Percentiles rank a stretch among this genome's conserved stretches.
These are phyloP conservation scores for Rhododendron henanense DNA, from an alignment of 148 eudicot genomes.

Conservation along the genomic window DNA sequence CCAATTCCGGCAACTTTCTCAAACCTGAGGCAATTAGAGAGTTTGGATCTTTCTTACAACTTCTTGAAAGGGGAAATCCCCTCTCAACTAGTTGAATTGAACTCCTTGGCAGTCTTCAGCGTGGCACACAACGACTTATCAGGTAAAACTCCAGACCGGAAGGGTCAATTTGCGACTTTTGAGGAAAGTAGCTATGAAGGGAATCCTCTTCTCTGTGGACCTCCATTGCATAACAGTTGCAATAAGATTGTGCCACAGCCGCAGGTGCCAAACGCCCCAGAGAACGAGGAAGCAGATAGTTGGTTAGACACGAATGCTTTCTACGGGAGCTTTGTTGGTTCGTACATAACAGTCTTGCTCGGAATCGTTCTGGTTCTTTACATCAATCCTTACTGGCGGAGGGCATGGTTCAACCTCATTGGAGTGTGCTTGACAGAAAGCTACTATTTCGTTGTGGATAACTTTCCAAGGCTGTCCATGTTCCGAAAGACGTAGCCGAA, in stretches of 20 bases:
- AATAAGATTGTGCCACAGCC: neutral
- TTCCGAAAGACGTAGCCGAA: too few relatives aligned
- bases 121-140: neutral
- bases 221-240: neutral
- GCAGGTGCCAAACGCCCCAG: neutral
- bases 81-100: neutral
- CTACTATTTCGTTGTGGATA: neutral
- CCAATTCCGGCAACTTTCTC: neutral
- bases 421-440: neutral
- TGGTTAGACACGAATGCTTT: neutral
- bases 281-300: neutral
- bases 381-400: conserved; percentile 1
- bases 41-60: neutral
- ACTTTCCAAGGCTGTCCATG: neutral
- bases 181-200: neutral
- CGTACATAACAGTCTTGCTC: neutral
- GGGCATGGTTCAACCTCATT: neutral
- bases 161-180: neutral
- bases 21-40: neutral
- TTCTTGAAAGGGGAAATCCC: neutral
- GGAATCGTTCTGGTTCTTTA: neutral
- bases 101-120: neutral
- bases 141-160: neutral
- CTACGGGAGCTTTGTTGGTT: neutral
- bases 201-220: neutral